Conservation (phyloP, 1,284 basidiomycete genomes). For the Malassezia cuniculi region DNA sequence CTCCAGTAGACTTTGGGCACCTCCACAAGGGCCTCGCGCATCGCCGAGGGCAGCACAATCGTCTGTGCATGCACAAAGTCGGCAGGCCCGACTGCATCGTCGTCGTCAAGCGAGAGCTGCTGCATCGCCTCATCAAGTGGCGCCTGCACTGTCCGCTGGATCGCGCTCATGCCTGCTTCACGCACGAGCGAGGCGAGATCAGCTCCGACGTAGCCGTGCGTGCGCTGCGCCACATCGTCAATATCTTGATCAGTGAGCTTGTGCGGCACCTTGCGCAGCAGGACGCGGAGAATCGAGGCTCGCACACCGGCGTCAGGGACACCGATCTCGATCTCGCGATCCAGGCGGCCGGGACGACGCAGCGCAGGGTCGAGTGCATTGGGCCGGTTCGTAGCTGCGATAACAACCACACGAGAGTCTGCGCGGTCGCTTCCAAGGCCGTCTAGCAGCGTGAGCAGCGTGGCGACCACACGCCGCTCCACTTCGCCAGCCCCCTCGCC, state of each 20-base stretch:
- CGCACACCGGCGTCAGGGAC: constrained; percentile 76
- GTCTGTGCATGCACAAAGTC: constrained; percentile 66
- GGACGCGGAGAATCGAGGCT: constrained; percentile 65
- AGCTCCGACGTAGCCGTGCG: constrained; percentile 94
- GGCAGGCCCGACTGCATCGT: constrained; percentile 32
- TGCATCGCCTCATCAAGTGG: constrained; percentile 16
- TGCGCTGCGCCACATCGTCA: constrained; percentile 57
- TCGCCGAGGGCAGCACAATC: constrained; percentile 73
- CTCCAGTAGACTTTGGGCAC: constrained; percentile 68
- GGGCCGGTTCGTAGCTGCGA: constrained; percentile 91
- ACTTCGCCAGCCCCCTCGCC: constrained; percentile 58
- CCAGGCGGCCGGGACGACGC: constrained; percentile 82
- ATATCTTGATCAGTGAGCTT: constrained; percentile 56
- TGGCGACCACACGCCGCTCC: constrained; percentile 88
- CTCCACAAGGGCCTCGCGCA: constrained; percentile 84
- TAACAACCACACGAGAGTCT: constrained; percentile 63
- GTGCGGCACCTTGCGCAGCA: constrained; percentile 70
- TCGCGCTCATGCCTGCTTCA: constrained; percentile 74
- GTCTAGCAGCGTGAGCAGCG: constrained; percentile 84
- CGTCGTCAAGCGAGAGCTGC: constrained; percentile 15
- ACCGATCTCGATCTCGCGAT: constrained; percentile 93
- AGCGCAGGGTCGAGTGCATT: constrained; percentile 95
- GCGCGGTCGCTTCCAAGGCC: constrained; percentile 53
- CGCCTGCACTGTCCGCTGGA: constrained; percentile 5
- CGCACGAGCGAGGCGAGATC: constrained; percentile 83